Base-by-base conservation (phyloP, 2,329 filamentous ascomycete species). In the Colletotrichum cordylinicola region DNA sequence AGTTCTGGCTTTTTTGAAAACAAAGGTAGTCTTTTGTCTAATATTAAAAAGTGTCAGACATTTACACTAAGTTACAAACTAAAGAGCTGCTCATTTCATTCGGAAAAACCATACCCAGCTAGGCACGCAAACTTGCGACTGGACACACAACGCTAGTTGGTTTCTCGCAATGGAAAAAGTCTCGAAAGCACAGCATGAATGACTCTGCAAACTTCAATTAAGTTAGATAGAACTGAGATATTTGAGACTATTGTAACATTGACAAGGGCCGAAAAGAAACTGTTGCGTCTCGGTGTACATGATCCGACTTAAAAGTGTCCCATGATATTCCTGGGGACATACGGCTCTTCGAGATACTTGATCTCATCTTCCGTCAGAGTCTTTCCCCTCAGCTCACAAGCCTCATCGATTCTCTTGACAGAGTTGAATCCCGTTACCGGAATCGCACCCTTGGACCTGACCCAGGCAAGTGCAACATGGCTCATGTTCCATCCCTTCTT, bases 241-340 rank as follows among this genome's bases (percentile, higher is more conserved):
- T 48, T 12, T n/a, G n/a, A n/a, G 39, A 48, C 39, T 48, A n/a
- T 13, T 48, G 43, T 13, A 21, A 48, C n/a, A 48, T 48, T 21
- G n/a, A 10, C 43, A 48, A 6, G 43, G 9, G n/a, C 7, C 43
- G 0, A 21, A 48, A 21, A 48, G 43, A 48, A n/a, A 48, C 18
- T 48, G 43, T 21, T 21, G 18, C n/a, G 10, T 3, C 43, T 48
- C n/a, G 0, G n/a, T 13, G 10, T 48, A 48, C 18, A 43, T n/a
- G 18, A 48, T n/a, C 18, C 43, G n/a, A 48, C n/a, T 48, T 80
- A 84, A 8, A 55, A 24, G 56, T 78, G 78, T 4, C 83, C 83
- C 9, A 76, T 35, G 31, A 83, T 67, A 12, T 75, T 72, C 56
- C 62, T 77, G 0, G 76, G 62, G 4, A 72, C 24, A 4, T 78